Evolutionary conservation across 2,329 filamentous ascomycete genomes (phyloP).

Genomic region (Colletotrichum phormii): DNA sequence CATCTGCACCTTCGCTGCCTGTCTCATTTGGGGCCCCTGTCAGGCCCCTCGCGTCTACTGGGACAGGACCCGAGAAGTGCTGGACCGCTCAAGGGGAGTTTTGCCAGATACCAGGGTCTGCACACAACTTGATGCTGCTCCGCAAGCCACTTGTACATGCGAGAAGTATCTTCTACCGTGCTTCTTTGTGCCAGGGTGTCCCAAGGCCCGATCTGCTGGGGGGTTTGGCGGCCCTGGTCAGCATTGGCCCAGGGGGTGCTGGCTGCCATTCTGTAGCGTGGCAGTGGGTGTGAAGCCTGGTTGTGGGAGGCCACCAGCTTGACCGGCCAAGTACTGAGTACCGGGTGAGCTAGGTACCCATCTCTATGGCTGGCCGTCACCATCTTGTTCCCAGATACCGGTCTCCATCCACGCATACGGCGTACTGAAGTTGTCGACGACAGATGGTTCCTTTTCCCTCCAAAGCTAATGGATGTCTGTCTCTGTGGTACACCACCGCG

Average conservation of each 20-base stretch:
- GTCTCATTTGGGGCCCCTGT: conserved; percentile 5
- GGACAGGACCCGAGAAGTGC: not conserved
- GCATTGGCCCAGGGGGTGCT: not conserved
- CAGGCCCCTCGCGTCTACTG: not conserved
- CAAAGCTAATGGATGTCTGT: conserved; percentile 4
- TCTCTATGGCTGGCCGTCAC: not conserved
- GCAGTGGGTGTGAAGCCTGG: conserved; percentile 9
- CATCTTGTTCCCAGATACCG: not conserved
- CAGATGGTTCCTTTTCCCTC: not conserved
- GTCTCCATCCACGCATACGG: not conserved
- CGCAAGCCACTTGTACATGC: not conserved
- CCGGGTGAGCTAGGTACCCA: not conserved
- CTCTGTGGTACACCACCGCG: conserved; percentile 31
- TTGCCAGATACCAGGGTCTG: conserved; percentile 16
- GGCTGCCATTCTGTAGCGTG: conserved; percentile 5
- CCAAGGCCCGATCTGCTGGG: conserved; percentile 12
- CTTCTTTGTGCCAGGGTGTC: conserved; percentile 6
- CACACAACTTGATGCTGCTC: not conserved
- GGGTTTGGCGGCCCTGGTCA: conserved; percentile 5
- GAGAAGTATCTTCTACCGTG: conserved; percentile 13
- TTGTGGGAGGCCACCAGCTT: conserved; percentile 22
- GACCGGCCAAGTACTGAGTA: conserved; percentile 1
- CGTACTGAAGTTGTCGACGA: not conserved
- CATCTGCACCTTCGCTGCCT: not conserved
- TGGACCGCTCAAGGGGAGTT: not conserved